Percentiles rank a stretch among this genome's conserved stretches.
Conservation (phyloP, 1,139 yeast species). For the Yamadazyma trypodendri region DNA sequence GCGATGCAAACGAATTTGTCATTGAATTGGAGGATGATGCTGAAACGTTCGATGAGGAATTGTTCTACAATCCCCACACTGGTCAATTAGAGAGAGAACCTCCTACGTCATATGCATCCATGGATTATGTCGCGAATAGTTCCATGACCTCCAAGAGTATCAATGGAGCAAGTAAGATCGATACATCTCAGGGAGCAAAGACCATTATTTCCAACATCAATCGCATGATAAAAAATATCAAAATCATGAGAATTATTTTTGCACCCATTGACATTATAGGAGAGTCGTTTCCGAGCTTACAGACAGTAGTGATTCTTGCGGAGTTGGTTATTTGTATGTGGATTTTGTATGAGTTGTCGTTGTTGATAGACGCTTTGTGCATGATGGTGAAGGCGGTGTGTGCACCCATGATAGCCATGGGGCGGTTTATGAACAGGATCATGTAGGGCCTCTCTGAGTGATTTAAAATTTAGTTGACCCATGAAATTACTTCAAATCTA, state of each 20-base stretch:
- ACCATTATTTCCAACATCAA: constrained; percentile 31
- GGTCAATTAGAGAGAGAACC: constrained; percentile 34
- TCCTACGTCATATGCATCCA: constrained; percentile 29
- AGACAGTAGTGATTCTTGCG: constrained; percentile 37
- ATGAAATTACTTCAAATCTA: too few relatives aligned
- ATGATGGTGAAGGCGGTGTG: constrained; percentile 49
- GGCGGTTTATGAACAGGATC: constrained; percentile 43
- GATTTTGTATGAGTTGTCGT: constrained; percentile 44
- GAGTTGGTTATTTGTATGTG: constrained; percentile 43
- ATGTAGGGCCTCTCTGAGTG: too few relatives aligned
- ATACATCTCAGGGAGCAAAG: constrained; percentile 18
- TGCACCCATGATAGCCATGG: constrained; percentile 51
- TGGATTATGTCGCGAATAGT: constrained; percentile 12
- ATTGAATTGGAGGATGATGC: constrained; percentile 35
- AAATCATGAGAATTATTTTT: constrained; percentile 37
- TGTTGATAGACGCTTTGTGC: constrained; percentile 45
- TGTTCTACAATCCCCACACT: constrained; percentile 34
- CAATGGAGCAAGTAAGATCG: constrained; percentile 5
- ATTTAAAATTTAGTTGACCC: too few relatives aligned
- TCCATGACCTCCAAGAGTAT: neutral
- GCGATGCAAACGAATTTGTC: constrained; percentile 25
- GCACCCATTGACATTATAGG: constrained; percentile 45
- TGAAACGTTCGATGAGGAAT: constrained; percentile 20
- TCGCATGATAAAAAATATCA: constrained; percentile 34
- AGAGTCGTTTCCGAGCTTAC: constrained; percentile 38